Base-by-base conservation (phyloP, 208 protist genomes). In the Borovskyia barvae region DNA sequence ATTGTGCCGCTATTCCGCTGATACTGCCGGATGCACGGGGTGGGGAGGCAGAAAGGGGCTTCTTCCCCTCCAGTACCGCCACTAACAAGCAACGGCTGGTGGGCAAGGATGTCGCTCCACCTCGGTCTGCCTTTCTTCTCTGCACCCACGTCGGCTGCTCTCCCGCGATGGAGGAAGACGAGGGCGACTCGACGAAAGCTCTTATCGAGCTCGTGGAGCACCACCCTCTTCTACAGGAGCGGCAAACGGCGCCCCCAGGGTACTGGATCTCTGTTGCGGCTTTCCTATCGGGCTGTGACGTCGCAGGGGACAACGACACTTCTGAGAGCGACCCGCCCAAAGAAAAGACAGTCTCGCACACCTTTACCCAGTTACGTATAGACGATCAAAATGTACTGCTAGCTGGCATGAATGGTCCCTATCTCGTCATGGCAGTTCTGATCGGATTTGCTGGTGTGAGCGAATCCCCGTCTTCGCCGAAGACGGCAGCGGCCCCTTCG, bases 1-100 rank as follows among this genome's bases (percentile, higher is more conserved):
- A 63, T 39, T 52, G 64, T 17, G 75, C 76, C 15, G 65, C 77
- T 26, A 58, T 87, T 28, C 70, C 75, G 5, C 33, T 87, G 32
- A 48, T 81, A 24, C 37, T 69, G 43, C 63, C 63, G 22, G 37
- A 61, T 69, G 53, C 52, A 51, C 19, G 45, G 55, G 29, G 24
- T 50, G 8, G 63, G 56, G 17, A 2, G 30, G 2, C 5, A 46
- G n/a, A n/a, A n/a, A n/a, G n/a, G n/a, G n/a, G n/a, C n/a, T n/a
- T n/a, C n/a, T n/a, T n/a, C n/a, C n/a, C n/a, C n/a, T n/a, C n/a
- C n/a, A n/a, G n/a, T n/a, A n/a, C n/a, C n/a, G n/a, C n/a, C n/a
- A n/a, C n/a, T n/a, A n/a, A n/a, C n/a, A n/a, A n/a, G n/a, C n/a
- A n/a, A n/a, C n/a, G n/a, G n/a, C n/a, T n/a, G n/a, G n/a, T n/a